A percentile compares a stretch with the other conserved stretches of the same genome.
phyloP scores from a whole-genome alignment of 257 asterid genomes.

The Verbascum thapsus region DNA sequence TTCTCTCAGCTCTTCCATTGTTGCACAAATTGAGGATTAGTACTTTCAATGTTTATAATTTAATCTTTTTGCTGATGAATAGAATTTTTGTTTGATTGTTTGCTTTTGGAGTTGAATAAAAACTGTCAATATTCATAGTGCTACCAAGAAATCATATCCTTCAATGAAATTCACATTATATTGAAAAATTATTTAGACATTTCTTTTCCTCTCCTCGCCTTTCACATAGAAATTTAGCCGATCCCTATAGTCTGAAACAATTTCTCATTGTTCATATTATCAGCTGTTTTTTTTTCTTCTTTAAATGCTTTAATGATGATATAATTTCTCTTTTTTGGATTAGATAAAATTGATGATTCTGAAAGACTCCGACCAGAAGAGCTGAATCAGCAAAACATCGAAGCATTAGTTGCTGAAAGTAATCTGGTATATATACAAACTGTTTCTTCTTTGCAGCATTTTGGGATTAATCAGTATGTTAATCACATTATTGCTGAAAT shows the following conservation, averaged over 20 bases:
- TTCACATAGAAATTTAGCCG: constrained; percentile 12
- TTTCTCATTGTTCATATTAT: background rate
- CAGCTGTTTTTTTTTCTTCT: constrained; percentile 14
- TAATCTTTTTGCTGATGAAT: no score
- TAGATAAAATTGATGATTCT: constrained; percentile 65
- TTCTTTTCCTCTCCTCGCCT: constrained; percentile 5
- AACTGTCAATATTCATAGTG: constrained; percentile 12
- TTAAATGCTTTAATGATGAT: constrained; percentile 23
- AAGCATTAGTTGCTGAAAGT: constrained; percentile 98
- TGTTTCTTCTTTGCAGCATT: constrained; percentile 27
- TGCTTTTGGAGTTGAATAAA: constrained; percentile 3
- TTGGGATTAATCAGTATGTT: constrained; percentile 23
- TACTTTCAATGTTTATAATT: background rate
- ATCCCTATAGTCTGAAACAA: background rate
- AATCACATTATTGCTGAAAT: no score
- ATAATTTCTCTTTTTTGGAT: constrained; percentile 32
- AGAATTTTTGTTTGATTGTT: background rate
- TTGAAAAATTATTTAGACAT: constrained; percentile 8
- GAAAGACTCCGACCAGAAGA: constrained; percentile 97
- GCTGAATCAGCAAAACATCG: constrained; percentile 93
- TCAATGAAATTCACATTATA: constrained; percentile 7
- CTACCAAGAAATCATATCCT: constrained; percentile 11
- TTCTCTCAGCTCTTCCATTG: background rate
- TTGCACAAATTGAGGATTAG: constrained; percentile 14
- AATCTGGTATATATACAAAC: constrained; percentile 65